Conservation (phyloP, 768 basidiomycete genomes). For the Fomitopsis serialis region DNA sequence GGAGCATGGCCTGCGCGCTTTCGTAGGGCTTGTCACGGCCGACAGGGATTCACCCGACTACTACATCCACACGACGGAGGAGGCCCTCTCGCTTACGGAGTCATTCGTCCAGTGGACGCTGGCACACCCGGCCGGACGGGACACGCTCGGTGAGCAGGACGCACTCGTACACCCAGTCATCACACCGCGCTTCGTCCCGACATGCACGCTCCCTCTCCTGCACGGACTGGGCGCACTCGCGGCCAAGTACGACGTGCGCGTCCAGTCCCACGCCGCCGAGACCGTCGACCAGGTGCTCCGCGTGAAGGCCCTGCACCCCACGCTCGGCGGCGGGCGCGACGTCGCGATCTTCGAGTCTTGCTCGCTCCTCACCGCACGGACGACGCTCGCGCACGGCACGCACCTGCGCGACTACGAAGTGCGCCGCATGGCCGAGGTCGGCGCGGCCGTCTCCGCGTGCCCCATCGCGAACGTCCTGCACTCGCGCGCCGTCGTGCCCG, state of each 20-base stretch:
- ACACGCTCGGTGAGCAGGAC: constrained; percentile 32
- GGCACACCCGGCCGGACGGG: background rate
- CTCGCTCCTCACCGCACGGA: constrained; percentile 72
- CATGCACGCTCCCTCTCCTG: constrained; percentile 72
- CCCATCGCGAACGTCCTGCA: constrained; percentile 89
- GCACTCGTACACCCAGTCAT: constrained; percentile 74
- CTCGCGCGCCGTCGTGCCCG: constrained; percentile 60
- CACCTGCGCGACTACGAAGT: constrained; percentile 56
- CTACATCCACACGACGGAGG: constrained; percentile 36
- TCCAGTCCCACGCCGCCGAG: constrained; percentile 85
- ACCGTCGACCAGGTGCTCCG: constrained; percentile 69
- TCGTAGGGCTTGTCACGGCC: background rate
- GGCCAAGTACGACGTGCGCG: constrained; percentile 35
- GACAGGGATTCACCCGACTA: background rate
- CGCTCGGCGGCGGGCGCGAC: constrained; percentile 35
- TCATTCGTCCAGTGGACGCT: background rate
- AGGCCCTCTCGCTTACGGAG: constrained; percentile 31
- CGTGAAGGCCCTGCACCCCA: constrained; percentile 47
- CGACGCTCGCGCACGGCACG: constrained; percentile 93
- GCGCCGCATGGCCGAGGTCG: constrained; percentile 38
- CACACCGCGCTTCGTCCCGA: constrained; percentile 87
- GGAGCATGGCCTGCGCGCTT: background rate
- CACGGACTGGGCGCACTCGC: constrained; percentile 55
- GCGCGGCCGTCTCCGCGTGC: constrained; percentile 76
- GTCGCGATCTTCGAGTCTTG: constrained; percentile 73